Evolutionary conservation across 2,329 filamentous ascomycete genomes (phyloP).

Genomic region (Alternaria solani): DNA sequence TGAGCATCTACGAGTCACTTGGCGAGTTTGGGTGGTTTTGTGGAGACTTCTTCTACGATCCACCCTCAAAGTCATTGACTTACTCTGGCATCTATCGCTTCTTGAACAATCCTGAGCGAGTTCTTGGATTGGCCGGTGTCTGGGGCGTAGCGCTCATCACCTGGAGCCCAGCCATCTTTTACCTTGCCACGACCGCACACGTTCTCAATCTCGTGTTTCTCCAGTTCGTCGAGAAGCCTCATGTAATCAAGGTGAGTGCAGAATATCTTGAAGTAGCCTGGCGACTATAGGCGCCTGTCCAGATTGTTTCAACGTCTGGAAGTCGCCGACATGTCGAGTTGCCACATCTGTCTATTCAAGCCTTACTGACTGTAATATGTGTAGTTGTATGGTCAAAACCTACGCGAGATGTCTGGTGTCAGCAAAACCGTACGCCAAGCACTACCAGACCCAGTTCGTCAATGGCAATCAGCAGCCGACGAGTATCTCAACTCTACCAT

Average conservation of each 20-base stretch:
- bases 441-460: constrained; percentile 81
- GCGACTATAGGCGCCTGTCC: neutral
- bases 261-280: neutral
- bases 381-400: constrained; percentile 78
- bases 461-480: constrained; percentile 86
- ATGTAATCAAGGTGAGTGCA: constrained; percentile 67
- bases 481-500: constrained; percentile 84
- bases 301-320: neutral
- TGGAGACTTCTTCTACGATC: constrained; percentile 97
- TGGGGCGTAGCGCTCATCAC: constrained; percentile 96
- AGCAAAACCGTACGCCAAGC: constrained; percentile 90
- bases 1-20: constrained; percentile 92
- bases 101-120: constrained; percentile 94
- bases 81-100: constrained; percentile 98
- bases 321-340: neutral
- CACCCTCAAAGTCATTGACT: constrained; percentile 79
- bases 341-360: neutral
- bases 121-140: constrained; percentile 91
- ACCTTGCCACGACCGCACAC: constrained; percentile 85
- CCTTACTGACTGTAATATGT: neutral
- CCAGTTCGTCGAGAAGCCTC: constrained; percentile 90
- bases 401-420: constrained; percentile 87
- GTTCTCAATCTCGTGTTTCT: constrained; percentile 87
- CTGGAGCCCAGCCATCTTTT: constrained; percentile 84
- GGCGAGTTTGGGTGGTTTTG: constrained; percentile 99